Evolutionary conservation across 208 protist genomes (phyloP), one percentile per base, ranked within the genome.

Genomic region (Crithidia bombi): DNA sequence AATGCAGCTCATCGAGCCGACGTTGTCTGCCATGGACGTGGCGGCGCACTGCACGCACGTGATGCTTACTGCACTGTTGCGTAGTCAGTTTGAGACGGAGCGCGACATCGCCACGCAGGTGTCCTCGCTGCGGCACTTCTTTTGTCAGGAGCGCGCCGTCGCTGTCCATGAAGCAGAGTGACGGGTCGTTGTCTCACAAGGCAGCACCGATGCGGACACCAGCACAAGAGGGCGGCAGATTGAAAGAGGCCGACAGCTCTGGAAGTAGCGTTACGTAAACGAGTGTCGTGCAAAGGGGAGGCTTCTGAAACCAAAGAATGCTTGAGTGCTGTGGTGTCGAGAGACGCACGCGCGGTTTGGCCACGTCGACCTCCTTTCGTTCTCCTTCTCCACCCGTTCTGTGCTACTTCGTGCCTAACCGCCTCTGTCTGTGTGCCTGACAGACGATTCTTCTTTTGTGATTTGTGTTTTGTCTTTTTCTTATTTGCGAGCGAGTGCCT

Each of bases 71-170:
- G 65, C 74, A 25, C 68, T 81, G 0, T 64, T 74, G 11, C 30
- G 63, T 26, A 46, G 54, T 2, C 55, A 83, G 63, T 54, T 83
- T n/a, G 58, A 72, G 59, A 52, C 63, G 57, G 5, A 39, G 21
- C 51, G 30, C 15, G 47, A 50, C 32, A 47, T 32, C 17, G 36
- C 62, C 33, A 38, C 59, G 26, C 23, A 51, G 41, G 65, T 52
- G 17, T 69, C 51, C 23, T 70, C 57, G 23, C 70, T 85, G 52
- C 59, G 49, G 0, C 56, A 71, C 28, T 85, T 85, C 50, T 89
- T 71, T 33, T n/a, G 33, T 26, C 43, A 62, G 19, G n/a, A 63
- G 44, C n/a, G 7, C 3, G 56, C 35, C 3, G 35, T 39, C 10
- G 10, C 56, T 1, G 35, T 44, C 7, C 21, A 32, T 0, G 9